Evolutionary conservation across 495 filamentous ascomycete genomes (phyloP).

Genomic region (Parathielavia appendiculata): DNA sequence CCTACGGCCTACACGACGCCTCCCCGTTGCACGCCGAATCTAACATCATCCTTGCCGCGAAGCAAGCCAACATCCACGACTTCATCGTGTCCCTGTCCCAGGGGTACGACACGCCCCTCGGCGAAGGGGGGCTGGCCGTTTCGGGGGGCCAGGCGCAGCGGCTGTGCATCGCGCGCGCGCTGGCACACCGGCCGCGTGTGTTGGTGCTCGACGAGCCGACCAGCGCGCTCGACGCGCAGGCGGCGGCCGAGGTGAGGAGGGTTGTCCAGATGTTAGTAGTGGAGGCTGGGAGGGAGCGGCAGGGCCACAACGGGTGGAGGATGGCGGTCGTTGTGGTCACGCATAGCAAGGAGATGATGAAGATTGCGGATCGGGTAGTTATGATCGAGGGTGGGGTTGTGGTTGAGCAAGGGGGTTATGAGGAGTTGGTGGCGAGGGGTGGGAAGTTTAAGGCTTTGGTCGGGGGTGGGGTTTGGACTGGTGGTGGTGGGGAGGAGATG

Average conservation of each 20-base stretch:
- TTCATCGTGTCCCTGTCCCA: conserved; percentile 68
- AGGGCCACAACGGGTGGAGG: no score
- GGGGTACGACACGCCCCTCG: conserved; percentile 71
- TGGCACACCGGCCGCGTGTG: conserved; percentile 62
- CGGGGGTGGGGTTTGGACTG: conserved; percentile 33
- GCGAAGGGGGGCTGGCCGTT: conserved; percentile 68
- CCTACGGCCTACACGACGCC: conserved; percentile 59
- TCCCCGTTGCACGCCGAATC: conserved; percentile 33
- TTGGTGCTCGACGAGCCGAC: conserved; percentile 89
- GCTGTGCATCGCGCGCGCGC: conserved; percentile 73
- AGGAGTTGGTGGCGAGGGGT: conserved; percentile 41
- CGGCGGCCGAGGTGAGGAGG: conserved; percentile 59
- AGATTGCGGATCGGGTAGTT: conserved; percentile 62
- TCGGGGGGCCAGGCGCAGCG: conserved; percentile 84
- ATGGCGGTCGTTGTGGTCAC: conserved; percentile 69
- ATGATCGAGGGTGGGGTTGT: conserved; percentile 64
- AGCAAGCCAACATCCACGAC: conserved; percentile 68
- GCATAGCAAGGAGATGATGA: conserved; percentile 79
- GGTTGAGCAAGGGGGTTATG: conserved; percentile 61
- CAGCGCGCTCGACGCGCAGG: conserved; percentile 66
- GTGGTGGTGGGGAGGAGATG: background rate
- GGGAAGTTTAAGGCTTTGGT: conserved; percentile 37
- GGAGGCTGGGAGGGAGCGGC: background rate
- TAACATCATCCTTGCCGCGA: conserved; percentile 56
- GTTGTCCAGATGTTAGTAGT: conserved; percentile 53